Base-by-base conservation (phyloP, 2,329 filamentous ascomycete genomes). In the Sporothrix sp. region DNA sequence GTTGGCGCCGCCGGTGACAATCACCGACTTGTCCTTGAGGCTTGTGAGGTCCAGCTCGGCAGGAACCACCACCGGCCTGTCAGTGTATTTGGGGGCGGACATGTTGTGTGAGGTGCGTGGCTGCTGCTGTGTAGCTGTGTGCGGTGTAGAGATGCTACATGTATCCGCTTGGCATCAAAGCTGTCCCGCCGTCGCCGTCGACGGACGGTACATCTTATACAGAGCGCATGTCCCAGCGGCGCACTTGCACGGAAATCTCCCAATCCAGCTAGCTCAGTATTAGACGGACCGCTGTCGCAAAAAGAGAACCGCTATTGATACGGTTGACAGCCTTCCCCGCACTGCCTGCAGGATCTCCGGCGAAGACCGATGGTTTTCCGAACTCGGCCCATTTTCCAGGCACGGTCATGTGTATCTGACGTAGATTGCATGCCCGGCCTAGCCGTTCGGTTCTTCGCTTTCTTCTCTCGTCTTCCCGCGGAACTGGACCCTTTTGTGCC, bases 1-100 rank as follows among this genome's bases (percentile, higher is more conserved):
- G 52, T 65, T 67, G 32, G 64, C 71, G 10, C 71, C 72, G n/a
- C 71, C 71, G 1, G 71, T 74, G 14, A 74, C 65, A 20, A 75
- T 64, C 21, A 72, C 69, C 1, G 68, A 70, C 55, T 73, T 75
- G 25, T 67, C 70, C 3, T 58, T 60, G 8, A 54, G 44, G 27
- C 5, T 16, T 3, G 25, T n/a, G 13, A 28, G 71, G 55, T 33
- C 65, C n/a, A 30, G 33, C 39, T 49, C 39, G 4, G 44, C 25
- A 2, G 35, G 18, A 13, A 52, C 39, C 3, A 14, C 13, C n/a
- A 38, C n/a, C 14, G 13, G 5, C 2, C 48, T 47, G 48, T 53
- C 48, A 32, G 42, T 4, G 30, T 53, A 53, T 30, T 53, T 39
- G 1, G 32, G 37, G 11, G 48, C 23, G 37, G 52, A 33, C 52